Evolutionary conservation across 352 stramenopile genomes (phyloP).

Genomic region (Phytopythium kandeliae): DNA sequence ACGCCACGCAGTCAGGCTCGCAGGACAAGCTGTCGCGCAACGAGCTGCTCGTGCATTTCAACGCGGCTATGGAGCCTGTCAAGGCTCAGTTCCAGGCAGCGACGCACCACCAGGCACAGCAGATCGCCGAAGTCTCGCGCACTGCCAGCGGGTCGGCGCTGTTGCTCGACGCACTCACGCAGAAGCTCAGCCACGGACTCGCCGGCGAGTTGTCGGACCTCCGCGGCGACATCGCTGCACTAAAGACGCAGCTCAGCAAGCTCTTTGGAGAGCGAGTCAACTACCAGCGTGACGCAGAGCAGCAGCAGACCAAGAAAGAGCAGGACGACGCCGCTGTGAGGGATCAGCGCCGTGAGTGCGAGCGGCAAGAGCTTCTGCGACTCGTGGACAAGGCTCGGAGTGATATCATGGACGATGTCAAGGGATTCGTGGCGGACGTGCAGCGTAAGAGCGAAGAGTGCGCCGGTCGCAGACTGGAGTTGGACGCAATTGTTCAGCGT

Average conservation of each 20-base stretch:
- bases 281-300: slow-evolving; percentile 1
- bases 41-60: slow-evolving; percentile 78
- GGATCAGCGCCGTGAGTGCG: neutral
- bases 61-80: slow-evolving; percentile 70
- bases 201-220: slow-evolving; percentile 46
- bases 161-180: slow-evolving; percentile 48
- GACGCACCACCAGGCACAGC: slow-evolving; percentile 63
- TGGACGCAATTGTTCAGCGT: neutral
- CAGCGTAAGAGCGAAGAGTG: slow-evolving; percentile 9
- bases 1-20: slow-evolving; percentile 46
- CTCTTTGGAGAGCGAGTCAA: neutral
- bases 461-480: neutral
- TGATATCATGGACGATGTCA: neutral
- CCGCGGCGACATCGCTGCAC: slow-evolving; percentile 41
- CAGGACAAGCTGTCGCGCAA: slow-evolving; percentile 74
- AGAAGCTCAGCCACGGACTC: slow-evolving; percentile 60
- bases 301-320: slow-evolving; percentile 10
- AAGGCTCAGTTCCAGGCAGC: slow-evolving; percentile 74
- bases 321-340: slow-evolving; percentile 7
- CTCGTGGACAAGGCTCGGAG: slow-evolving; percentile 6
- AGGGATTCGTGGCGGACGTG: slow-evolving; percentile 8
- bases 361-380: slow-evolving; percentile 12
- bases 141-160: slow-evolving; percentile 50
- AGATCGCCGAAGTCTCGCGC: slow-evolving; percentile 65
- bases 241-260: slow-evolving; percentile 52